Base-by-base conservation (phyloP, 805 yeast species). In the Wickerhamomyces alni region DNA sequence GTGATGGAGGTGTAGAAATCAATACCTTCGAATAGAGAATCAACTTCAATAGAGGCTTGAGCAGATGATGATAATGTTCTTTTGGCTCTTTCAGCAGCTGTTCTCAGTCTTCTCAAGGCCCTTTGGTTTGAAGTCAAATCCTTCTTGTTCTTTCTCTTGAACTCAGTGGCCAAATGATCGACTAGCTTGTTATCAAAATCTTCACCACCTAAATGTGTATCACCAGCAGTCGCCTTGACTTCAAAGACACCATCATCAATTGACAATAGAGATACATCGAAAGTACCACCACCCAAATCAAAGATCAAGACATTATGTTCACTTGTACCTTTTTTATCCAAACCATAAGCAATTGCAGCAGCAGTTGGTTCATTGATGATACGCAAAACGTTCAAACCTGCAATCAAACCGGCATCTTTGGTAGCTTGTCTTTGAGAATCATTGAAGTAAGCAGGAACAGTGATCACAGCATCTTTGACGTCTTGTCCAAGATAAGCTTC, bases 81-180 rank as follows among this genome's bases (percentile, higher is more conserved):
- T 94, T 89, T 89, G 51, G 98, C 98, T 72, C 98, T 84, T 78
- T 89, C 98, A 75, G 96, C 88, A 58, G 97, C 96, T 55, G 97
- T 89, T 80, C 97, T 85, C 69, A 89, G 79, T 82, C 97, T 87
- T 79, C 98, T 87, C 66, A 91, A 76, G 50, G 98, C 94, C 78
- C 98, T 87, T 76, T 88, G 96, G 82, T 89, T 88, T 58, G 78
- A 54, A 39, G 95, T 77, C 52, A 91, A 71, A 67, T 91, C 98
- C 78, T 87, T 87, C 83, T 87, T 87, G 82, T 86, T 78, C 81
- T 91, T 89, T 76, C 96, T 82, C 87, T 91, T 89, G 83, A 89
- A 91, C 74, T 91, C 97, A 64, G 78, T 81, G 54, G 82, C 86
- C 66, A 89, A 89, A 77, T 81, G 91, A 76, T 76, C 87, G 53